Evolutionary conservation across 2,329 filamentous ascomycete species (phyloP).

Genomic region (Apiospora hydei): DNA sequence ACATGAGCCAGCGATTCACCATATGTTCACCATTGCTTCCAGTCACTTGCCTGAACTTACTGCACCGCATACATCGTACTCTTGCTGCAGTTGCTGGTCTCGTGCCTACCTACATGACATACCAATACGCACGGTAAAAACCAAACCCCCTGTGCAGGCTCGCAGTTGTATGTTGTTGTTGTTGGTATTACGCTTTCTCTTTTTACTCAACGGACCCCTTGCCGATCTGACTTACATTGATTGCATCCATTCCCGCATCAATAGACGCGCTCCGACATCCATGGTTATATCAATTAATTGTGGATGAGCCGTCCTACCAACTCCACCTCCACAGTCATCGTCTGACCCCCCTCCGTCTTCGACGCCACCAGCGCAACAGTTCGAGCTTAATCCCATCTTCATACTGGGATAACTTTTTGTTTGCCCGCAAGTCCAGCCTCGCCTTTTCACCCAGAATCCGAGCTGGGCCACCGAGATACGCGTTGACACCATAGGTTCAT

Average conservation of each 20-base stretch:
- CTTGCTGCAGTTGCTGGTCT: neutral
- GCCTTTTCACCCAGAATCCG: neutral
- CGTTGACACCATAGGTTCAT: neutral
- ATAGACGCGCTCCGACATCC: neutral
- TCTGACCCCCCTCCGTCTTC: conserved; percentile 16
- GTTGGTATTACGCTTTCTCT: too few species aligned
- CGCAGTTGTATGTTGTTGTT: neutral
- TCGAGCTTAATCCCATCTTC: neutral
- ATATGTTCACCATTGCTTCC: too few species aligned
- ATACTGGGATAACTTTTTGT: neutral
- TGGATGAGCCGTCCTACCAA: conserved; percentile 9
- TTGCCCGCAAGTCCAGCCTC: neutral
- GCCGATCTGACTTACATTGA: neutral
- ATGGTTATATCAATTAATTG: conserved; percentile 10
- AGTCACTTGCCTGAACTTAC: too few species aligned
- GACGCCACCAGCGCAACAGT: conserved; percentile 10
- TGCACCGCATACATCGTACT: neutral
- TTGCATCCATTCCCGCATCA: neutral
- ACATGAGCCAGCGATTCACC: neutral
- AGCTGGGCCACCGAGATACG: neutral
- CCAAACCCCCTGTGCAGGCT: neutral
- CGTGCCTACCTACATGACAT: neutral
- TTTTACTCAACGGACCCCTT: neutral
- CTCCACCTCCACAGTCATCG: conserved; percentile 13
- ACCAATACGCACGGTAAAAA: too few species aligned